phyloP scores from a whole-genome alignment of 768 basidiomycete species.

The Auriscalpium vulgare region DNA sequence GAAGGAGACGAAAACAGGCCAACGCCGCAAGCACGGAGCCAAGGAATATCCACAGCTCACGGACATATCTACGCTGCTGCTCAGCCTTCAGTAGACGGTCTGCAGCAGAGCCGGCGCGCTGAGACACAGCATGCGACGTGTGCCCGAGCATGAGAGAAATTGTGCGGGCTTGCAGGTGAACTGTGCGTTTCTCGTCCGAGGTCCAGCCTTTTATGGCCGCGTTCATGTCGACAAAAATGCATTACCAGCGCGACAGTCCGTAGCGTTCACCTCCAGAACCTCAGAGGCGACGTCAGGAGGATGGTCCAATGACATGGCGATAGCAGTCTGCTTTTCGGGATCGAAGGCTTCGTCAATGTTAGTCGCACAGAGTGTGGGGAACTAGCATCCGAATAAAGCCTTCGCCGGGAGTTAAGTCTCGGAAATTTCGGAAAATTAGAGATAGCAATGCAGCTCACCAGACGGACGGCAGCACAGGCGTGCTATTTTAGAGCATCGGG shows the following conservation, averaged over 20 bases:
- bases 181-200: neutral
- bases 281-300: neutral
- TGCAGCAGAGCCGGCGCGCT: constrained; percentile 22
- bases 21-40: constrained; percentile 30
- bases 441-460: neutral
- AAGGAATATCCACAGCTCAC: constrained; percentile 34
- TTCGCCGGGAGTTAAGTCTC: neutral
- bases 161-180: neutral
- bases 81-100: constrained; percentile 28
- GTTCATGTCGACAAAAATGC: neutral
- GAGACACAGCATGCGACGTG: constrained; percentile 6
- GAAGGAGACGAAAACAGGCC: constrained; percentile 24
- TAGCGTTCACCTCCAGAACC: neutral
- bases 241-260: neutral
- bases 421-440: neutral
- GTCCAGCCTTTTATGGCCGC: neutral
- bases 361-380: neutral
- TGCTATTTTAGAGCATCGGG: neutral
- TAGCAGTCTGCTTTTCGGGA: neutral
- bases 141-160: constrained; percentile 1
- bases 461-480: neutral
- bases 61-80: constrained; percentile 29
- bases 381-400: neutral
- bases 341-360: neutral
- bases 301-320: neutral